These are phyloP conservation scores for Pugionium cornutum DNA, from an alignment of 345 rosid species.

Conservation along the genomic window DNA sequence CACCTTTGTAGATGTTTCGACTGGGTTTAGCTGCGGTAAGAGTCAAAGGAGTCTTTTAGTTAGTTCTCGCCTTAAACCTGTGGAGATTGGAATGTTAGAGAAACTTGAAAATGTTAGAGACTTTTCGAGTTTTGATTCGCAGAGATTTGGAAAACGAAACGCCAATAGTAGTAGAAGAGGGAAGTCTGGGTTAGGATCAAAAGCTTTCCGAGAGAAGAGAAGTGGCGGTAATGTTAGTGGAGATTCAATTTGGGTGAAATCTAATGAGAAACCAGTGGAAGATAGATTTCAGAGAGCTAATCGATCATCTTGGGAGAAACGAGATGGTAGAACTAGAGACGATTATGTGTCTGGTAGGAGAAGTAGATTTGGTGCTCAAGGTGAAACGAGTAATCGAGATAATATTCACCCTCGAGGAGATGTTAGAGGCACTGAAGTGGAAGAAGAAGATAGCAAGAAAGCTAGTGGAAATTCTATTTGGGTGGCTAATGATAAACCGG, in stretches of 20 bases:
- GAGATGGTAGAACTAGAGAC: slow-evolving; percentile 35
- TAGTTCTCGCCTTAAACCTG: slow-evolving; percentile 36
- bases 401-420: not conserved
- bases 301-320: slow-evolving; percentile 46
- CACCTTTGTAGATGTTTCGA: slow-evolving; percentile 29
- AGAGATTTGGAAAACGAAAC: slow-evolving; percentile 42
- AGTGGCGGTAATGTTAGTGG: slow-evolving; percentile 17
- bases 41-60: slow-evolving; percentile 17
- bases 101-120: slow-evolving; percentile 37
- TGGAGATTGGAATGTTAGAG: slow-evolving; percentile 36
- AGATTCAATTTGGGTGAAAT: slow-evolving; percentile 39
- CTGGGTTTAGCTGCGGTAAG: slow-evolving; percentile 25
- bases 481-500: slow-evolving; percentile 27
- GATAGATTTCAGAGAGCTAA: slow-evolving; percentile 25
- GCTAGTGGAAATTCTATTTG: slow-evolving; percentile 36
- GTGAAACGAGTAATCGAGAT: slow-evolving; percentile 29
- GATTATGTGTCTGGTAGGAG: slow-evolving; percentile 35
- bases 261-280: slow-evolving; percentile 33
- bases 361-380: slow-evolving; percentile 20
- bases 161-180: slow-evolving; percentile 36
- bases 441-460: slow-evolving; percentile 29
- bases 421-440: slow-evolving; percentile 8
- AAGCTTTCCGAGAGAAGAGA: slow-evolving; percentile 24
- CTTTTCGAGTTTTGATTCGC: slow-evolving; percentile 34
- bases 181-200: slow-evolving; percentile 51